These are phyloP conservation scores for Rhizopogon salebrosus DNA, from an alignment of 768 basidiomycete species.

Conservation along the genomic window DNA sequence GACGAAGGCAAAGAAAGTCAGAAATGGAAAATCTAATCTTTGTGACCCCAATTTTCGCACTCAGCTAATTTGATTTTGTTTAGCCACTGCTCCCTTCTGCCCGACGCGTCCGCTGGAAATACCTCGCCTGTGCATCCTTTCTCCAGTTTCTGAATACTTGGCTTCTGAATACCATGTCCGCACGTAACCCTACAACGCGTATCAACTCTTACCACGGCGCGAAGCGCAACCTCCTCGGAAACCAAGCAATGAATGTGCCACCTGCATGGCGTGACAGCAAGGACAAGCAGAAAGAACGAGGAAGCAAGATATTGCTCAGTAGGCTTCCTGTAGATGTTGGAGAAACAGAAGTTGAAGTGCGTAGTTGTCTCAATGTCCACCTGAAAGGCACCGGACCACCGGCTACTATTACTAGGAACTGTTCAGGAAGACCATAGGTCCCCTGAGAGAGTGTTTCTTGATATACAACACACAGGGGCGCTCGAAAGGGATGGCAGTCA, in stretches of 20 bases:
- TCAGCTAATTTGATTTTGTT: too few species aligned
- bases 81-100: background rate
- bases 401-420: constrained; percentile 46
- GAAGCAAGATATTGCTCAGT: constrained; percentile 67
- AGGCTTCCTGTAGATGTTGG: constrained; percentile 63
- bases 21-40: constrained; percentile 2
- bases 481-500: constrained; percentile 79
- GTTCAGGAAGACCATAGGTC: constrained; percentile 73
- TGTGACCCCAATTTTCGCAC: background rate
- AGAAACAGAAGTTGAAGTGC: constrained; percentile 64
- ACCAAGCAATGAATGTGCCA: constrained; percentile 45
- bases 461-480: constrained; percentile 71
- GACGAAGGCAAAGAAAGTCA: background rate
- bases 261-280: constrained; percentile 57
- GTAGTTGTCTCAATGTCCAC: constrained; percentile 6
- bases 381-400: constrained; percentile 1
- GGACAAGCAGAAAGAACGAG: constrained; percentile 29
- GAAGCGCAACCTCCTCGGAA: constrained; percentile 56
- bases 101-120: background rate
- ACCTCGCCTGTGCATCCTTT: background rate
- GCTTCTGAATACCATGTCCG: background rate
- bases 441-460: constrained; percentile 63
- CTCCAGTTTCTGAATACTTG: background rate
- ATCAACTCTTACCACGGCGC: constrained; percentile 44
- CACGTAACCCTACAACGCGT: constrained; percentile 21